Base-by-base conservation (phyloP, 2,329 filamentous ascomycete species). In the Microdochium bolleyi region DNA sequence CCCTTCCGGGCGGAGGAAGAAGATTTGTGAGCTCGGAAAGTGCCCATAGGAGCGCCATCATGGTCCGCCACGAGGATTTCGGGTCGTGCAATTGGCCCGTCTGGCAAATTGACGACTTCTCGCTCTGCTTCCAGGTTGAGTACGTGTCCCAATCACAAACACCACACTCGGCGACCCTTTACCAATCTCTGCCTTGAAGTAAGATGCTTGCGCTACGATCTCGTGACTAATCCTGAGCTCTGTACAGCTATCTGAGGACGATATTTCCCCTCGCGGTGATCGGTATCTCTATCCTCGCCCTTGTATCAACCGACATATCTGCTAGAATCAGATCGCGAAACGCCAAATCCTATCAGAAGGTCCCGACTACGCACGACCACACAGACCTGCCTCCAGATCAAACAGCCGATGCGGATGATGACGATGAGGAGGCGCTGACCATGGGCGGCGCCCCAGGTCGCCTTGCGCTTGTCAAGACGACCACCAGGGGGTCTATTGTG, bases 231-330 rank as follows among this genome's bases (percentile, higher is more conserved):
- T 54, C 19, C 13, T 52, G 49, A n/a, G 11, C 41, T 22, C 51
- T 55, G 44, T 52, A 57, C 66, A 92, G 89, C 68, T 92, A 88
- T 68, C 80, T 95, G 52, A 85, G 89, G 69, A 83, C 89, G 55
- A 75, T 95, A 49, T 77, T 97, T 52, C 94, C 94, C 52, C 74
- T 94, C 55, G 72, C 85, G 56, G 76, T 87, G 54, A 82, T 91
- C 68, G 78, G 72, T 57, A 61, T 87, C 24, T 97, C 94, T 7
- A 67, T 92, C 58, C 66, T 88, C 51, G 76, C 84, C 60, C 79
- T 96, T 53, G 60, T 78, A 54, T 65, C 78, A 60, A 82, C 85
- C 63, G 73, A 78, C 60, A 67, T 83, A 57, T 73, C 75, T 55
- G 78, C 78, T 53, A 73, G 75, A 56, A 67, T 77, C 57, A 71